Base-by-base conservation (phyloP, 1,139 yeast genomes). In the Pichia inconspicua region DNA sequence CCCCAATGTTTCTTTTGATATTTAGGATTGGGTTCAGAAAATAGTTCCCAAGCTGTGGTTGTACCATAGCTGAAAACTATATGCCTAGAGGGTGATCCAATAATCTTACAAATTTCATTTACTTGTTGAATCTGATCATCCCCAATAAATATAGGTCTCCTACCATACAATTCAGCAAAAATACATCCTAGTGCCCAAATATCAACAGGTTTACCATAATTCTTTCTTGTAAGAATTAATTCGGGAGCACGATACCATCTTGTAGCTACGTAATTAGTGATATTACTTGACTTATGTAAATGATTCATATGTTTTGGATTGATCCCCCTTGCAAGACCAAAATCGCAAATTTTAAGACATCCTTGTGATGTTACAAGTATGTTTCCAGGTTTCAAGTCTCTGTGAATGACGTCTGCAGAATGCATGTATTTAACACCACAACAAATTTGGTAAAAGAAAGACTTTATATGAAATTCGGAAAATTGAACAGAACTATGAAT, bases 231-330 rank as follows among this genome's bases (percentile, higher is more conserved):
- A 48, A 92, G 74, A 92, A 92, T 92, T 64, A 92, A 84, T 63
- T 92, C 98, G 0, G 98, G 98, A 0, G 97, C 97, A 47, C 97
- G 70, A 62, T 90, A 90, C 96, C 96, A 90, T 52, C 97, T 70
- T 0, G 97, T 90, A 4, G 97, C 97, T 17, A 90, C 97, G 59
- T 89, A 89, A 56, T 82, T 82, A 4, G 97, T 89, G 44, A 86
- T 85, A 19, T 68, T 74, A 43, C 56, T 54, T 11, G 62, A 53
- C 44, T 55, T 57, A 31, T 54, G 60, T 47, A 55, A 66, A 48
- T 61, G 66, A 53, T 65, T 69, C 65, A 70, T 64, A 58, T 58
- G 75, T 51, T 67, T 68, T 31, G 72, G 72, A 47, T 75, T 70
- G 14, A 84, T 72, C 2, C 95, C 90, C 59, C 97, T 70, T 0